Evolutionary conservation across 2,329 filamentous ascomycete species (phyloP).

Genomic region (Scolecobasidium constrictum): DNA sequence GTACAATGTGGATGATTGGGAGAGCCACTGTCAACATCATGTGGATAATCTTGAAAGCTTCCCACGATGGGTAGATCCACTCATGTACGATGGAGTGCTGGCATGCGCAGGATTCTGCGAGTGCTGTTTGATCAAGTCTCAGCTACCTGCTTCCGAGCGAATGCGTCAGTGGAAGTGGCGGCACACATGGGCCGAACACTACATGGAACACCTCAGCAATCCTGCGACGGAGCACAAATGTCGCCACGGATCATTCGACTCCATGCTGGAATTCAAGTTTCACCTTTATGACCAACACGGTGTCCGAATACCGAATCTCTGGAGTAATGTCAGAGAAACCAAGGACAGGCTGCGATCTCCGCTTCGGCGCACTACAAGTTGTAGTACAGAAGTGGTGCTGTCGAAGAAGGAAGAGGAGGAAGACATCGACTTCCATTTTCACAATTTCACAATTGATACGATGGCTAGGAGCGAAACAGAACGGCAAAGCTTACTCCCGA

Average conservation of each 20-base stretch:
- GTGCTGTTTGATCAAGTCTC: conserved; percentile 4
- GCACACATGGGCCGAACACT: conserved; percentile 1
- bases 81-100: conserved; percentile 6
- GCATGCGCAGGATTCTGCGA: conserved; percentile 6
- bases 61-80: conserved; percentile 5
- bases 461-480: neutral
- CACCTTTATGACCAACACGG: conserved; percentile 6
- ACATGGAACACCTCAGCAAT: conserved; percentile 1
- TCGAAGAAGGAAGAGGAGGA: conserved; percentile 3
- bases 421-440: neutral
- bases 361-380: neutral
- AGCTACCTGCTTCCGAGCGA: neutral
- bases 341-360: neutral
- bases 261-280: conserved; percentile 3
- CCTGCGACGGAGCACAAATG: neutral
- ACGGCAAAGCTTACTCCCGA: neutral
- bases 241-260: conserved; percentile 1
- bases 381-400: neutral
- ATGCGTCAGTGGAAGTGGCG: conserved; percentile 1
- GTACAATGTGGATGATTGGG: neutral
- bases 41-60: conserved; percentile 3
- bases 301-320: conserved; percentile 3
- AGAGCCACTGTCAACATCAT: conserved; percentile 4
- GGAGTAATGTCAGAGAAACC: neutral
- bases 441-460: conserved; percentile 1